phyloP scores from a whole-genome alignment of 306 rosid species.

The Glycine latifolia region DNA sequence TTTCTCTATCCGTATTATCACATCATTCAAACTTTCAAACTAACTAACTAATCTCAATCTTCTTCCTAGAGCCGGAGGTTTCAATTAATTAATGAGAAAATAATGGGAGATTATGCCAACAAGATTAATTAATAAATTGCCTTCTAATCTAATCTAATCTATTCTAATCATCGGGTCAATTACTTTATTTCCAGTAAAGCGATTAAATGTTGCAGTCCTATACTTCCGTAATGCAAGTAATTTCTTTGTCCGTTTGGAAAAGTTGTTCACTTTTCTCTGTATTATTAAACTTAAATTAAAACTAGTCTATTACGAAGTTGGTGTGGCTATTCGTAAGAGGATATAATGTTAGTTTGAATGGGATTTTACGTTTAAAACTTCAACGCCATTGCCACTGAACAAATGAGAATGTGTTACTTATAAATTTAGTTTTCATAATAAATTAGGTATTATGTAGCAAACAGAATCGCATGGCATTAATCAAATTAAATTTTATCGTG shows the following conservation, averaged over 20 bases:
- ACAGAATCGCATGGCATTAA: not conserved
- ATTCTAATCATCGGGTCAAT: not conserved
- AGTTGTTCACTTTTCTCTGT: no score
- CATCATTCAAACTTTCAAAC: constrained; percentile 38
- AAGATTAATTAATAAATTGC: not conserved
- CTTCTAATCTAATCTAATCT: not conserved
- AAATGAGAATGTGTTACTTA: not conserved
- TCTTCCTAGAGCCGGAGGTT: no score
- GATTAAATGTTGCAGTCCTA: constrained; percentile 10
- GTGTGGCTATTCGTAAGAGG: not conserved
- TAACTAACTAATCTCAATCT: constrained; percentile 35
- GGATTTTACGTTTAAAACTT: not conserved
- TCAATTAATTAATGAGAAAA: not conserved
- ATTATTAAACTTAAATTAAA: not conserved
- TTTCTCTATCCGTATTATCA: not conserved
- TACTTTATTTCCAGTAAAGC: constrained; percentile 20
- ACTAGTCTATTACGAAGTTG: not conserved
- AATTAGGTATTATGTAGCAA: not conserved
- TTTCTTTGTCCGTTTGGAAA: not conserved
- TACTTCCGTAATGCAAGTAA: not conserved
- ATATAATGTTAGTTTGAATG: not conserved
- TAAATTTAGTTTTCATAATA: no score
- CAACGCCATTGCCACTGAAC: not conserved
- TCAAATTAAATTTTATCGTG: constrained; percentile 29
- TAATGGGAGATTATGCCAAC: not conserved